phyloP scores from a whole-genome alignment of 2,329 filamentous ascomycete species.

The Keithomyces neogunnii region DNA sequence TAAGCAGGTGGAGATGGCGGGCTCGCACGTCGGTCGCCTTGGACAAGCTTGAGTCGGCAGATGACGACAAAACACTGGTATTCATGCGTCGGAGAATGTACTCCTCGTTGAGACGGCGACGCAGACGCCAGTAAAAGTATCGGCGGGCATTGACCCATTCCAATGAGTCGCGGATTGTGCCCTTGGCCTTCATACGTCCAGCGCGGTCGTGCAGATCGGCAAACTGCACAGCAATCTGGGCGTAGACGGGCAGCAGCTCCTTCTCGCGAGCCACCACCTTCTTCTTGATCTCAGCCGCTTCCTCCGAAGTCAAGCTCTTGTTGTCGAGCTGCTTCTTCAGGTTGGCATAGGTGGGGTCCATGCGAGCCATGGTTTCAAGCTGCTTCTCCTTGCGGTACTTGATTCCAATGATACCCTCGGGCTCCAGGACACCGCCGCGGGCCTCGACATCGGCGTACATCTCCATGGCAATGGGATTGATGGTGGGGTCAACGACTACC shows the following conservation, averaged over 20 bases:
- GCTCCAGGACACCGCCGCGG: constrained; percentile 94
- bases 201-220: constrained; percentile 95
- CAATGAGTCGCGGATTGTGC: constrained; percentile 75
- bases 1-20: constrained; percentile 64
- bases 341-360: constrained; percentile 74
- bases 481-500: constrained; percentile 98
- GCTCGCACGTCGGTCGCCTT: constrained; percentile 48
- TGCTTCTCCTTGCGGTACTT: constrained; percentile 98
- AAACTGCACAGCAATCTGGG: constrained; percentile 92
- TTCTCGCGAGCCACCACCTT: constrained; percentile 83
- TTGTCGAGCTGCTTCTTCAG: constrained; percentile 71
- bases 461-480: constrained; percentile 95
- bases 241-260: constrained; percentile 83
- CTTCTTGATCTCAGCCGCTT: constrained; percentile 70
- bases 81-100: constrained; percentile 89
- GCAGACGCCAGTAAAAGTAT: constrained; percentile 99
- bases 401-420: constrained; percentile 96
- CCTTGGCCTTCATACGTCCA: constrained; percentile 97
- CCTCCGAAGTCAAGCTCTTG: constrained; percentile 56
- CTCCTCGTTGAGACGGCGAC: constrained; percentile 93
- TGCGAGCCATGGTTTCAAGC: constrained; percentile 91
- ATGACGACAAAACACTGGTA: constrained; percentile 26
- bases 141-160: constrained; percentile 83
- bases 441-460: constrained; percentile 98
- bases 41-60: constrained; percentile 23